Evolutionary conservation across 805 yeast genomes (phyloP).

Genomic region (Myxozyma melibiosi): DNA sequence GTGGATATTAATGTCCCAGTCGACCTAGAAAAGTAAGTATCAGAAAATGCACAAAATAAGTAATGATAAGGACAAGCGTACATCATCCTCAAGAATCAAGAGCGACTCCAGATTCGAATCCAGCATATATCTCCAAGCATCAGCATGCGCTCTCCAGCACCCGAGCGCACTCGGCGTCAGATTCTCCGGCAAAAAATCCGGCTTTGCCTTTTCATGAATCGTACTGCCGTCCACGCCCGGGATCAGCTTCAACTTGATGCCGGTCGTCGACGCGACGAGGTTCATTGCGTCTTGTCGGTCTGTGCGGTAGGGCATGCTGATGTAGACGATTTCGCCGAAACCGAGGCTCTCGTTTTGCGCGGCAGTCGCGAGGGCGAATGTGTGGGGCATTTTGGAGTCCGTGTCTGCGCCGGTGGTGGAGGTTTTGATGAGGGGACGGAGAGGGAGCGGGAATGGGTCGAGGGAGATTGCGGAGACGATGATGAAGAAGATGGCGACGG

Average conservation of each 20-base stretch:
- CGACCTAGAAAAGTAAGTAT: background rate
- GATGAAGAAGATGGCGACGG: background rate
- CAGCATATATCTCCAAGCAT: constrained; percentile 23
- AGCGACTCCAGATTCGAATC: constrained; percentile 20
- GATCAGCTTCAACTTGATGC: constrained; percentile 12
- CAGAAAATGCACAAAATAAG: background rate
- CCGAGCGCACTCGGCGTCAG: constrained; percentile 20
- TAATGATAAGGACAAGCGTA: background rate
- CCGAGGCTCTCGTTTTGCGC: constrained; percentile 23
- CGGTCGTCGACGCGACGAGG: constrained; percentile 13
- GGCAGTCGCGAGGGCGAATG: background rate
- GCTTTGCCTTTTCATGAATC: constrained; percentile 17
- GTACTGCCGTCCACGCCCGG: constrained; percentile 19
- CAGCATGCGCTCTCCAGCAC: constrained; percentile 27
- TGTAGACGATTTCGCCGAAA: constrained; percentile 22
- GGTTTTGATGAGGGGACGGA: background rate
- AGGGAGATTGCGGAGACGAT: background rate
- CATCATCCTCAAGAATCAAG: constrained; percentile 25
- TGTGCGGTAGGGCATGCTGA: constrained; percentile 22
- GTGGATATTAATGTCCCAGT: constrained; percentile 23
- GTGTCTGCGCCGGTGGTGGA: background rate
- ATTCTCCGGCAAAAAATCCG: constrained; percentile 7
- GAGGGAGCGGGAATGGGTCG: background rate
- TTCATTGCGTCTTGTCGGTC: constrained; percentile 26
- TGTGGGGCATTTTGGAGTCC: background rate